Base-by-base conservation (phyloP, 2,329 filamentous ascomycete genomes). In the Trichoderma sp. region DNA sequence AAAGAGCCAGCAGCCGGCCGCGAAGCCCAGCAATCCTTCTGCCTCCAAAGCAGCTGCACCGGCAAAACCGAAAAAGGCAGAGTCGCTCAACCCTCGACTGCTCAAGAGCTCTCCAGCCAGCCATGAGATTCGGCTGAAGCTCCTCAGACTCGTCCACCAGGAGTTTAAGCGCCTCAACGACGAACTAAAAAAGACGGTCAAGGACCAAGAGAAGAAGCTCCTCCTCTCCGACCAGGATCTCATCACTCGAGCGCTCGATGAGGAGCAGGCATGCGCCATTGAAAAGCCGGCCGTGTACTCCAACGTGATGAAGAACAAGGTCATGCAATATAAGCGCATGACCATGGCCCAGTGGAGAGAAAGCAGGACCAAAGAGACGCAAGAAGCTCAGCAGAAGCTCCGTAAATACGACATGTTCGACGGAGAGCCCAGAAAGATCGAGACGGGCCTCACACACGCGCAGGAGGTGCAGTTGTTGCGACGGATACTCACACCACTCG, bases 271-370 rank as follows among this genome's bases (percentile, higher is more conserved):
- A 43, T 80, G 87, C 7, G 93, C 93, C 1, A 81, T 81, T 14
- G 86, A 88, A 17, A 89, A 89, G 66, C 78, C 83, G 1, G 77
- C 83, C 0, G 86, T 98, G 30, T 99, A 99, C 72, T 81, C 84
- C 7, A 97, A 96, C 71, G 81, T 93, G 28, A 87, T 98, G 75
- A 96, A 93, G 73, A 90, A 92, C 69, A 88, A 88, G 41, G 89
- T 98, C 66, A 83, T 90, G 71, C 82, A 83, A 50, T 88, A 93
- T 73, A 92, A 90, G 72, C 90, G 89, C 67, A 93, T 96, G 90
- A 81, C 80, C 0, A 73, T 86, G 3, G 81, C 83, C 3, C 84
- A 91, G 54, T 98, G 93, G 92, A 85, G 85, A 66, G 82, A 86
- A 34, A 87, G 89, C 68, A 80, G 85, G 54, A 67, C 75, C 48